Evolutionary conservation across 2,329 filamentous ascomycete genomes (phyloP).

Genomic region (Monosporascus sp.): DNA sequence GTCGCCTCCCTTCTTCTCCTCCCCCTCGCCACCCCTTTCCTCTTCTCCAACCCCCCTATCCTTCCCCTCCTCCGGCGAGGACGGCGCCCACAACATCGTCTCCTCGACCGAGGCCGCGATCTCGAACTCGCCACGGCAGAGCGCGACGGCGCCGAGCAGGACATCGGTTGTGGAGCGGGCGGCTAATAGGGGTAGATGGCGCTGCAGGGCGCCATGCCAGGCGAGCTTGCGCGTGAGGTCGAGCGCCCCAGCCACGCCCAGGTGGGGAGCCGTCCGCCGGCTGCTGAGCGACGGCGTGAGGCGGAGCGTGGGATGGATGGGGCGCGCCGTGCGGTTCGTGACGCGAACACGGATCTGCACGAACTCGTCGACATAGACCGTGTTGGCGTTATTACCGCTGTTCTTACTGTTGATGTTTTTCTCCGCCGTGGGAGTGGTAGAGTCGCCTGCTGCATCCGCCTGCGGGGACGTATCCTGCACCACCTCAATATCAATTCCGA

Average conservation of each 20-base stretch:
- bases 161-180: slow-evolving; percentile 56
- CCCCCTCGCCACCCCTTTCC: background rate
- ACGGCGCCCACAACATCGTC: slow-evolving; percentile 47
- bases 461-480: slow-evolving; percentile 2
- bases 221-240: slow-evolving; percentile 78
- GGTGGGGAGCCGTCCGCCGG: slow-evolving; percentile 35
- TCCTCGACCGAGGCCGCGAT: slow-evolving; percentile 78
- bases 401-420: slow-evolving; percentile 15
- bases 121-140: slow-evolving; percentile 80
- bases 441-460: too few species aligned
- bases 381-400: slow-evolving; percentile 13
- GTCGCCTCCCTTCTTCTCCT: background rate
- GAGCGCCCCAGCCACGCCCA: slow-evolving; percentile 65
- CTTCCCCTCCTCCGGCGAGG: slow-evolving; percentile 6
- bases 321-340: slow-evolving; percentile 63
- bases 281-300: slow-evolving; percentile 67
- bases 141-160: slow-evolving; percentile 63
- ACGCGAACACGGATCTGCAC: slow-evolving; percentile 64
- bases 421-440: too few species aligned
- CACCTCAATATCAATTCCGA: slow-evolving; percentile 61
- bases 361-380: slow-evolving; percentile 53
- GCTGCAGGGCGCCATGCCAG: slow-evolving; percentile 81
- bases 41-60: slow-evolving; percentile 7
- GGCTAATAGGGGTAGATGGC: slow-evolving; percentile 57
- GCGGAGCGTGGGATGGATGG: slow-evolving; percentile 67